Conservation (phyloP, 768 basidiomycete species). For the Mycena kentingensis region DNA sequence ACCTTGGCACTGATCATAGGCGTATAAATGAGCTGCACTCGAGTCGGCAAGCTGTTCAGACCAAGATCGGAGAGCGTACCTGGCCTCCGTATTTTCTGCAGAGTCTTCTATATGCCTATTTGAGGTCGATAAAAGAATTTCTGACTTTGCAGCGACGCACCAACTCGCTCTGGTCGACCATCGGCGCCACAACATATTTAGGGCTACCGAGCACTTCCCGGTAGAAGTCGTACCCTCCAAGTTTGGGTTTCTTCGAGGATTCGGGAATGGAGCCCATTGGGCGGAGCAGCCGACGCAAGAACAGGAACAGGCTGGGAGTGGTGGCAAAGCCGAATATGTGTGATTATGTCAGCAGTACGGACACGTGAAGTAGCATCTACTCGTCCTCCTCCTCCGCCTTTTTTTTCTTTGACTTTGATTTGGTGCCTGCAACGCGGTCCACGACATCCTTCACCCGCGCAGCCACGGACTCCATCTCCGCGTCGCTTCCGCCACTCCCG, state of each 20-base stretch:
- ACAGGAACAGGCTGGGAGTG: not conserved
- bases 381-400: conserved; percentile 6
- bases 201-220: conserved; percentile 76
- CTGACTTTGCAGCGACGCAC: conserved; percentile 48
- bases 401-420: conserved; percentile 6
- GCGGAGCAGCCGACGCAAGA: not conserved
- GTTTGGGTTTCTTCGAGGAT: conserved; percentile 38
- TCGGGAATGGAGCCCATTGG: not conserved
- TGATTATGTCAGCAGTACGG: no score
- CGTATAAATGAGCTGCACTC: conserved; percentile 79
- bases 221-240: conserved; percentile 85
- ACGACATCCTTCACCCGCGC: conserved; percentile 19
- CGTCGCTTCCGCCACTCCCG: conserved; percentile 8
- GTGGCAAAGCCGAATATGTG: no score
- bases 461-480: conserved; percentile 8
- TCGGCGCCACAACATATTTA: conserved; percentile 91
- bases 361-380: no score
- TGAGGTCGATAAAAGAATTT: not conserved
- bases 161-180: conserved; percentile 98
- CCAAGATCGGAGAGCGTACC: conserved; percentile 39
- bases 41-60: conserved; percentile 22
- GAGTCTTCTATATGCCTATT: conserved; percentile 85
- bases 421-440: not conserved
- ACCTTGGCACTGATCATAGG: conserved; percentile 98
- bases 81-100: conserved; percentile 83